phyloP scores from a whole-genome alignment of 2,329 filamentous ascomycete genomes.

The Penicillium hesseltinei region DNA sequence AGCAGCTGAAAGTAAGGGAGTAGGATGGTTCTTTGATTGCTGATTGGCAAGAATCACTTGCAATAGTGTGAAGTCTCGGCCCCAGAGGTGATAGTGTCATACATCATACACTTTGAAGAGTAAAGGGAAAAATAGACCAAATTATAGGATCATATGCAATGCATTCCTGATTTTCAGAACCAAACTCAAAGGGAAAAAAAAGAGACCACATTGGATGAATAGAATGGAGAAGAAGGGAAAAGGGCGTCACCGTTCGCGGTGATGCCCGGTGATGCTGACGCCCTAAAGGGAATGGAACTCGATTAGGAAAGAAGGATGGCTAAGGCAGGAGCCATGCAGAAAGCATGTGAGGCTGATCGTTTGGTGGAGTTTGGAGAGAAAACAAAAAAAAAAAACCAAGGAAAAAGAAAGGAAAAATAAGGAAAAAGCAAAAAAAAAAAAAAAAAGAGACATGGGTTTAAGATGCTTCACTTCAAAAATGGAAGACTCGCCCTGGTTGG shows the following conservation, averaged over 20 bases:
- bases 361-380: background rate
- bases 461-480: slow-evolving; percentile 6
- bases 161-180: background rate
- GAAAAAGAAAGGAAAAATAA: background rate
- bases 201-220: background rate
- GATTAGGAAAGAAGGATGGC: background rate
- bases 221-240: background rate
- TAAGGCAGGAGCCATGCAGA: slow-evolving; percentile 1
- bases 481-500: slow-evolving; percentile 13
- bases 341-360: slow-evolving; percentile 1
- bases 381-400: background rate
- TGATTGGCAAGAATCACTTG: slow-evolving; percentile 13
- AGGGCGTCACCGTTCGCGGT: background rate
- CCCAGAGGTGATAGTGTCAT: slow-evolving; percentile 18
- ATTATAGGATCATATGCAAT: slow-evolving; percentile 7
- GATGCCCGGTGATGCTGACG: background rate
- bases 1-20: slow-evolving; percentile 14
- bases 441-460: background rate
- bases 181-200: background rate
- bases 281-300: background rate
- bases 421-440: too few relatives aligned
- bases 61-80: slow-evolving; percentile 11
- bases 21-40: slow-evolving; percentile 4
- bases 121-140: background rate
- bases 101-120: background rate